phyloP scores from a whole-genome alignment of 2,329 filamentous ascomycete species.

The Raffaelea ambrosiae region DNA sequence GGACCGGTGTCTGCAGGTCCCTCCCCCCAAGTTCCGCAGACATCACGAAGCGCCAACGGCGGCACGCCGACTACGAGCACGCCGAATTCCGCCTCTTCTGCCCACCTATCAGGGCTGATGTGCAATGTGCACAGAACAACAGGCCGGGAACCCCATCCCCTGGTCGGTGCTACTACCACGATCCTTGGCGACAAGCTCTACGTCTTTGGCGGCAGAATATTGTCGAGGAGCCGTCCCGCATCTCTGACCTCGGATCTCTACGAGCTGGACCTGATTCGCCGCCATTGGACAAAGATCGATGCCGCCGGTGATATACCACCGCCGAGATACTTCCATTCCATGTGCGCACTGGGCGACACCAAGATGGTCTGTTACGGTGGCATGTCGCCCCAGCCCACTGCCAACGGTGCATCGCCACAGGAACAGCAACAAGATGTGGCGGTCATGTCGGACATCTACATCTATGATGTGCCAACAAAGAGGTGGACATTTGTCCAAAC shows the following conservation, averaged over 20 bases:
- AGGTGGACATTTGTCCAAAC: constrained; percentile 81
- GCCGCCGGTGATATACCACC: constrained; percentile 78
- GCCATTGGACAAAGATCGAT: constrained; percentile 90
- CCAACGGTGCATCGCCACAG: constrained; percentile 35
- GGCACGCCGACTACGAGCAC: constrained; percentile 23
- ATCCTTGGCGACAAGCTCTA: constrained; percentile 93
- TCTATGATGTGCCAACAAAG: constrained; percentile 77
- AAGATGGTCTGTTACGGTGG: constrained; percentile 97
- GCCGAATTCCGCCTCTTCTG: constrained; percentile 37
- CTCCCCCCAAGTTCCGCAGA: constrained; percentile 41
- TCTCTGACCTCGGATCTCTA: constrained; percentile 86
- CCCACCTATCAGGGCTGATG: constrained; percentile 58
- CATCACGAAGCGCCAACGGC: constrained; percentile 25
- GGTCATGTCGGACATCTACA: constrained; percentile 96
- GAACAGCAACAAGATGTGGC: constrained; percentile 78
- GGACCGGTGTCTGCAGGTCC: constrained; percentile 47
- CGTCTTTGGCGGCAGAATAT: constrained; percentile 84
- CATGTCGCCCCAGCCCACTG: constrained; percentile 72
- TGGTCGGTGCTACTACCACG: constrained; percentile 92
- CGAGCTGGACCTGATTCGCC: constrained; percentile 80
- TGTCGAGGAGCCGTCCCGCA: constrained; percentile 72
- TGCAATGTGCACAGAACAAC: constrained; percentile 77
- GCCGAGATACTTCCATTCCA: constrained; percentile 92
- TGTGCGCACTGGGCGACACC: constrained; percentile 86
- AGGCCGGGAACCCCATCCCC: constrained; percentile 78